Evolutionary conservation across 1,139 yeast genomes (phyloP).

Genomic region (Nakaseomyces kungkrabaensis): DNA sequence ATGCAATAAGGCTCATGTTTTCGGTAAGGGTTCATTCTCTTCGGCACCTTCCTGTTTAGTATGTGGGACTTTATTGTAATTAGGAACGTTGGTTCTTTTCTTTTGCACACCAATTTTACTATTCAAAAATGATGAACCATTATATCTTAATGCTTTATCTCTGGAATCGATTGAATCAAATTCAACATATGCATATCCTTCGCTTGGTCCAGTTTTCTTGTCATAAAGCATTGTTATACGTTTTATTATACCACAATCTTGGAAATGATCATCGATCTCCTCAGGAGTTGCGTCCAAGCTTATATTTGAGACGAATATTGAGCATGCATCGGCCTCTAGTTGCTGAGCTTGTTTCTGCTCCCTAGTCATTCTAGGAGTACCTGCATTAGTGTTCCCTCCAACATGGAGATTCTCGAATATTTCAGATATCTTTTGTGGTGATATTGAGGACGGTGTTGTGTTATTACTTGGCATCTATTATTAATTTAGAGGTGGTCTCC

Average conservation of each 20-base stretch:
- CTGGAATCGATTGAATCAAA: constrained; percentile 42
- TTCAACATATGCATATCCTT: constrained; percentile 65
- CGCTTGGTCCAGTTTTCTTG: constrained; percentile 46
- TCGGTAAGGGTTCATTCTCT: background rate
- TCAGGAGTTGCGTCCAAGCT: constrained; percentile 73
- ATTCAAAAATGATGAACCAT: constrained; percentile 45
- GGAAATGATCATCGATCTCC: constrained; percentile 71
- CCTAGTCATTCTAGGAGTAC: constrained; percentile 2
- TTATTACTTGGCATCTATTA: background rate
- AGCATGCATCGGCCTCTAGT: constrained; percentile 55
- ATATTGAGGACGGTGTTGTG: background rate
- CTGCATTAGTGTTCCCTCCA: background rate
- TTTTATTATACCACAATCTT: constrained; percentile 64
- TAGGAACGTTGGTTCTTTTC: constrained; percentile 65
- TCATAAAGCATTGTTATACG: constrained; percentile 57
- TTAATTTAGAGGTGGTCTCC: too few relatives aligned
- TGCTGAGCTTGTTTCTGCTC: constrained; percentile 30
- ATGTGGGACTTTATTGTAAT: constrained; percentile 29
- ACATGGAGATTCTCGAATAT: constrained; percentile 1
- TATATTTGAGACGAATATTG: constrained; percentile 82
- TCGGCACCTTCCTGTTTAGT: background rate
- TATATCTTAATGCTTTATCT: constrained; percentile 42
- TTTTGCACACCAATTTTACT: constrained; percentile 47
- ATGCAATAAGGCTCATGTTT: background rate
- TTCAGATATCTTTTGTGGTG: constrained; percentile 2